Evolutionary conservation across 1,284 basidiomycete species (phyloP).

Genomic region (Moniliella sp.): DNA sequence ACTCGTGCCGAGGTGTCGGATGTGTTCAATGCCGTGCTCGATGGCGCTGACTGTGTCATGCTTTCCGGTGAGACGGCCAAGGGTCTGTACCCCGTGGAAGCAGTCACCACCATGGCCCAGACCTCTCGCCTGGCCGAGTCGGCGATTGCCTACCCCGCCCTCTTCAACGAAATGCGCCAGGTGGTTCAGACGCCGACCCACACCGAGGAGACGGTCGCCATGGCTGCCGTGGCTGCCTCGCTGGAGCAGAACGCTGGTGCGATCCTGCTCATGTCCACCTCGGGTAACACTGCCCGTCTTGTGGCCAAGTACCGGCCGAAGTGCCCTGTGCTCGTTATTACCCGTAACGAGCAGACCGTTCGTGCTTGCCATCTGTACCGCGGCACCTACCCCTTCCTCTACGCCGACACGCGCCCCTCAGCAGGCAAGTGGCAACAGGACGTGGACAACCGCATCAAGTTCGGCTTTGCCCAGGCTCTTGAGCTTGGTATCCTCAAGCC

Average conservation of each 20-base stretch:
- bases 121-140: conserved; percentile 81
- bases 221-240: conserved; percentile 81
- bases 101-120: conserved; percentile 95
- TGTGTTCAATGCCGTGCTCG: conserved; percentile 87
- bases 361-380: conserved; percentile 91
- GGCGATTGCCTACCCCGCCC: conserved; percentile 71
- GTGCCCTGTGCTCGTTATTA: conserved; percentile 68
- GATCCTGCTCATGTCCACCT: too few species aligned
- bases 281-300: too few species aligned
- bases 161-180: conserved; percentile 56
- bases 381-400: conserved; percentile 91
- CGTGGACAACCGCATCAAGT: too few species aligned
- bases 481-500: conserved; percentile 67
- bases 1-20: conserved; percentile 92
- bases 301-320: conserved; percentile 86
- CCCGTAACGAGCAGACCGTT: conserved; percentile 79
- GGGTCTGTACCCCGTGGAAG: conserved; percentile 75
- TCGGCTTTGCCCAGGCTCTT: conserved; percentile 66
- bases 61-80: conserved; percentile 92
- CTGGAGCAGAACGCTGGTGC: conserved; percentile 77
- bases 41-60: conserved; percentile 95
- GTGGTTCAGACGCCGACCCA: conserved; percentile 64
- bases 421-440: conserved; percentile 75
- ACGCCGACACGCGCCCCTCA: conserved; percentile 63
- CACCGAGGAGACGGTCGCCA: conserved; percentile 75